phyloP scores from a whole-genome alignment of 441 rosid genomes.

The Adansonia rubrostipa region DNA sequence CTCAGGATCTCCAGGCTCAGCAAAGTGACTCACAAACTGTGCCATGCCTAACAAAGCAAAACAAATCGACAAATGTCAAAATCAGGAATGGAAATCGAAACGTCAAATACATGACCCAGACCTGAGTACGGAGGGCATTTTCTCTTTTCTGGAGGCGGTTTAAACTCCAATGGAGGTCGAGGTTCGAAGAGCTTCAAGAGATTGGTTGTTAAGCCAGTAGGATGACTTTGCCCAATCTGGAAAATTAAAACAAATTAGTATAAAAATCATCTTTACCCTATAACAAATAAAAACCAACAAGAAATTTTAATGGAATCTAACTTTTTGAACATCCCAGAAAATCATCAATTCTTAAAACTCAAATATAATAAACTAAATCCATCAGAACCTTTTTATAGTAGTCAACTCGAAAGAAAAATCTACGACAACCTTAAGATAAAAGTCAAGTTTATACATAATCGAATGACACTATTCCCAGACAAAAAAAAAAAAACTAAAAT shows the following conservation, averaged over 20 bases:
- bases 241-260: conserved; percentile 12
- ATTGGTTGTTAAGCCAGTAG: conserved; percentile 82
- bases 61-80: conserved; percentile 14
- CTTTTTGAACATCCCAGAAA: not conserved
- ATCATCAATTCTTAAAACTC: not conserved
- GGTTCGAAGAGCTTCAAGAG: conserved; percentile 95
- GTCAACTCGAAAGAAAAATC: not conserved
- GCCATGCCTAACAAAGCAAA: conserved; percentile 77
- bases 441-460: not conserved
- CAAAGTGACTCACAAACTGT: conserved; percentile 40
- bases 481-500: conserved; percentile 11
- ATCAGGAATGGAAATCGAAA: not conserved
- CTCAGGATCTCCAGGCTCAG: conserved; percentile 75
- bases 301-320: not conserved
- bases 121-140: conserved; percentile 85
- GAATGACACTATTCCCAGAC: not conserved
- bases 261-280: not conserved
- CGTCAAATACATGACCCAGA: conserved; percentile 20
- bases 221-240: conserved; percentile 98
- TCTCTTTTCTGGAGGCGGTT: conserved; percentile 88
- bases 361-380: conserved; percentile 13
- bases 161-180: conserved; percentile 80
- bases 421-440: not conserved
- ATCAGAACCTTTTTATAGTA: not conserved
- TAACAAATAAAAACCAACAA: not conserved